Evolutionary conservation across 495 filamentous ascomycete genomes (phyloP).

Genomic region (Xylaria castorea): DNA sequence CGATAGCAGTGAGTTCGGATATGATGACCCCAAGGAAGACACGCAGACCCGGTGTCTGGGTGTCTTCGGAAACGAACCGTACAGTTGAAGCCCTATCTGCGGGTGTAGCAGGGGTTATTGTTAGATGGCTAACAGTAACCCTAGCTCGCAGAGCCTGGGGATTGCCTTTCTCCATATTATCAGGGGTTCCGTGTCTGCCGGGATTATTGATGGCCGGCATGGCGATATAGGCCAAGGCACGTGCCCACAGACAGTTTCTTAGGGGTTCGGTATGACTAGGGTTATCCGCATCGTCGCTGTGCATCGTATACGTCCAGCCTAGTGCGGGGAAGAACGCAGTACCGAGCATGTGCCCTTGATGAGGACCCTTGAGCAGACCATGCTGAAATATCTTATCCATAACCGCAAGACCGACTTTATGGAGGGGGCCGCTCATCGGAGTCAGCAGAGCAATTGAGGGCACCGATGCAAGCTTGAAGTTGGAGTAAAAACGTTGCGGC

Average conservation of each 20-base stretch:
- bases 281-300: neutral
- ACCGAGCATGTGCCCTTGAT: conserved; percentile 1
- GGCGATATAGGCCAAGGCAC: neutral
- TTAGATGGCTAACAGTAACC: neutral
- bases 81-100: neutral
- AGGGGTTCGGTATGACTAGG: neutral
- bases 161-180: neutral
- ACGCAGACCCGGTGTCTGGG: neutral
- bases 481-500: neutral
- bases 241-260: neutral
- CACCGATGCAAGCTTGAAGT: neutral
- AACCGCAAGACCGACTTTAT: neutral
- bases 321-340: neutral
- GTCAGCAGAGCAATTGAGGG: neutral
- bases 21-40: neutral
- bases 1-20: neutral
- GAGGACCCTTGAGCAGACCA: neutral
- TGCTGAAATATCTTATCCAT: conserved; percentile 1
- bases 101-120: neutral
- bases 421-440: neutral
- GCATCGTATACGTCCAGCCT: conserved; percentile 3
- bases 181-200: neutral
- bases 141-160: neutral
- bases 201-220: neutral
- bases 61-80: neutral